Evolutionary conservation across 169 alveolate species (phyloP), one percentile per base, ranked within the genome.

Genomic region (Plasmodium malariae): DNA sequence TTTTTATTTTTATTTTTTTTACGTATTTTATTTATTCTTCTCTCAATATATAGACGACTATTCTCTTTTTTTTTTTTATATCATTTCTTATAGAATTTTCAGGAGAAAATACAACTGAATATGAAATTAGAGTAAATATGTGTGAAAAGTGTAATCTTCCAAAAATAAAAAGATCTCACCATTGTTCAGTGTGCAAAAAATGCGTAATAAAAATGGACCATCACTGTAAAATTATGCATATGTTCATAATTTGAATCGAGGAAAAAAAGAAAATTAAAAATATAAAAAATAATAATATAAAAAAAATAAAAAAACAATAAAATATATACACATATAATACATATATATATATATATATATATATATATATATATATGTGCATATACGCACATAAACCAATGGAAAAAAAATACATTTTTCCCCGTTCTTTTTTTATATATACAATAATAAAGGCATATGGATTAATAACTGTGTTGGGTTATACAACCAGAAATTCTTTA

Each of bases 171-270:
- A 93, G 98, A 68, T 89, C 97, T 60, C 96, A 95, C 60, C 98
- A 96, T 83, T 96, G 98, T 69, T 94, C 96, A 11, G 70, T 72
- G 36, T 96, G 98, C 67, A 94, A 95, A 76, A 92, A 94, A 59
- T 96, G 98, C 65, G 93, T 95, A 49, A 94, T 93, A 19, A 95
- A 95, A 71, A 95, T 96, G 97, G 98, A 96, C 80, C 98, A 96
- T 72, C 98, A 96, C 78, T 96, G 98, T 69, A 80, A 48, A 21
- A 28, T 28, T 49, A 70, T 70, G 43, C 69, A n/a, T n/a, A n/a
- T n/a, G n/a, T n/a, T n/a, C n/a, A n/a, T n/a, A n/a, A n/a, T n/a
- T n/a, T n/a, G n/a, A n/a, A n/a, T n/a, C n/a, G n/a, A n/a, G n/a
- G n/a, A n/a, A n/a, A n/a, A n/a, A n/a, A 0, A 45, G 14, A 45